Base-by-base conservation (phyloP, 306 rosid species). In the cucumber (Cucumis sativus) region DNA sequence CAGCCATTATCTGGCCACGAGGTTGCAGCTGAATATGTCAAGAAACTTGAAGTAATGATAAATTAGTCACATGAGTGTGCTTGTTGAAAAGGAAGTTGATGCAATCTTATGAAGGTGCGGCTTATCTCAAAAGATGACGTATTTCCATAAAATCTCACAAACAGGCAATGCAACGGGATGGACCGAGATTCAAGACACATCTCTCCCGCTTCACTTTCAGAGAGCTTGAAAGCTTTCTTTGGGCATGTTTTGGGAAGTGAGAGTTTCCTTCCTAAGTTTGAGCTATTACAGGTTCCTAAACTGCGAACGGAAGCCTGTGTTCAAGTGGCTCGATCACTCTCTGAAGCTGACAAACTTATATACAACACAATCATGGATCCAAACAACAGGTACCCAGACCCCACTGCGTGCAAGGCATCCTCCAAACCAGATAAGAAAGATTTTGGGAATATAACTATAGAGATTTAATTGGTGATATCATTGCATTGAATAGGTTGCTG, bases 361-460 rank as follows among this genome's bases (percentile, higher is more conserved):
- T 95, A 89, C 76, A 74, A 86, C 21, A 93, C 89, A 68, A 91
- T 95, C 75, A 86, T 90, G 96, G 93, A 95, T 81, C 96, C 99
- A 54, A 85, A 85, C 80, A 95, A 90, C 82, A 89, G 93, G 41
- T 95, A 90, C 80, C 88, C 90, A 2, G 99, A 92, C 16, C 93
- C 99, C 54, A 89, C 87, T 96, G 20, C 80, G 89, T 86, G 99
- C 96, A 65, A 92, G 99, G 91, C 99, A 95, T 84, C 97, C 99
- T 63, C 97, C 97, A 49, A 83, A 95, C 85, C 99, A 95, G 91
- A 95, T 95, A 79, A 92, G 96, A 89, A 95, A 97, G 83, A 95
- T 95, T 66, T 79, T 95, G 81, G 99, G 99, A 79, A 90, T 95
- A 82, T 94, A 82, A 81, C 65, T 16, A 40, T 21, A 40, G 55